These are phyloP conservation scores for Dryas alaskensis DNA, from an alignment of 306 rosid genomes.

Conservation along the genomic window DNA sequence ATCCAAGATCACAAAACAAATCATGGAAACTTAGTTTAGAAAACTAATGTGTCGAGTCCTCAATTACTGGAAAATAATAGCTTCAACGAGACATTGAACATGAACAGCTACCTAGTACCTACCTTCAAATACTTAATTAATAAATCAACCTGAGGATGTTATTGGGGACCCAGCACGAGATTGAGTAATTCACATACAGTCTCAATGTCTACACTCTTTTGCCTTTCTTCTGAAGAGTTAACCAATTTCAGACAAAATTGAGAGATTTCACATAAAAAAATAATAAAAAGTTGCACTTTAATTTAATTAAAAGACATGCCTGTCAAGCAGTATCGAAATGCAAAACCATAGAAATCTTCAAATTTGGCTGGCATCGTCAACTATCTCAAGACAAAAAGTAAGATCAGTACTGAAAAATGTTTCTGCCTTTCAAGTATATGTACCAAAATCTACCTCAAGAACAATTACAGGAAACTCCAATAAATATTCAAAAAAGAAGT, in stretches of 20 bases:
- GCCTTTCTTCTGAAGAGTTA: constrained; percentile 55
- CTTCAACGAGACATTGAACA: neutral
- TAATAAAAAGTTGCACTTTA: neutral
- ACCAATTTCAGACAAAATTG: neutral
- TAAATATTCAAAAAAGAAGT: neutral
- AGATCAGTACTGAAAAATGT: constrained; percentile 18
- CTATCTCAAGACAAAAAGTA: constrained; percentile 32
- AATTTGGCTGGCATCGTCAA: constrained; percentile 38
- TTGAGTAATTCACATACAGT: constrained; percentile 52
- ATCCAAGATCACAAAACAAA: neutral
- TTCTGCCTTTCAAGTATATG: neutral
- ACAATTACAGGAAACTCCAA: neutral
- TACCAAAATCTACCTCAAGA: neutral
- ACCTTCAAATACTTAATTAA: constrained; percentile 60
- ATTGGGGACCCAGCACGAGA: constrained; percentile 48
- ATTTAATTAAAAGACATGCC: neutral
- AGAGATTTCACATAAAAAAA: neutral
- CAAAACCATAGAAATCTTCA: constrained; percentile 55
- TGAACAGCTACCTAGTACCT: constrained; percentile 6
- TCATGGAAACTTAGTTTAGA: neutral
- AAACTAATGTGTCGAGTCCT: neutral
- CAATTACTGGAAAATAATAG: neutral
- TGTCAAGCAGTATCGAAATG: constrained; percentile 59
- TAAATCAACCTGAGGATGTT: constrained; percentile 44
- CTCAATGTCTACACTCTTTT: constrained; percentile 62